A percentile compares a stretch with the other conserved stretches of the same genome.
These are phyloP conservation scores for Pholiota microspora DNA, from an alignment of 768 basidiomycete genomes.

Conservation along the genomic window DNA sequence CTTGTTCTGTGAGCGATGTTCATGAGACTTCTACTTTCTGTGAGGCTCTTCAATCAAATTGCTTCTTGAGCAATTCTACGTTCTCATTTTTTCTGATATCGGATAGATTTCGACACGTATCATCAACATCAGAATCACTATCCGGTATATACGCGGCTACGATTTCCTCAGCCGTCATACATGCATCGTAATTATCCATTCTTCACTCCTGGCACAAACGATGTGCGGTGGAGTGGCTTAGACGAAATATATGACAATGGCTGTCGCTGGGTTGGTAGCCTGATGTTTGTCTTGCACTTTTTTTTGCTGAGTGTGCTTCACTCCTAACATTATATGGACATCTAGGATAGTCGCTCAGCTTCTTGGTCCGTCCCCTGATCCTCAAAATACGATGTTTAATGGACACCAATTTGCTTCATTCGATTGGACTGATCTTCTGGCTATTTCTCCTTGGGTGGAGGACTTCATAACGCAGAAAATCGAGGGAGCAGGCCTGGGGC, in stretches of 20 bases:
- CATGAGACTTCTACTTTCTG: conserved; percentile 35
- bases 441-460: conserved; percentile 80
- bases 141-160: conserved; percentile 45
- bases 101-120: conserved; percentile 27
- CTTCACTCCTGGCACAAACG: conserved; percentile 66
- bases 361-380: conserved; percentile 40
- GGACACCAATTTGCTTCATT: conserved; percentile 69
- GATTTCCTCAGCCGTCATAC: conserved; percentile 53
- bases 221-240: conserved; percentile 58
- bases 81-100: conserved; percentile 6
- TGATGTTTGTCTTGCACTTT: conserved; percentile 50
- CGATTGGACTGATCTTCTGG: conserved; percentile 63
- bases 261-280: conserved; percentile 68
- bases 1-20: conserved; percentile 30
- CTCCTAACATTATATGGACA: neutral
- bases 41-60: conserved; percentile 3
- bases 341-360: conserved; percentile 64
- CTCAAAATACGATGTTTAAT: conserved; percentile 38
- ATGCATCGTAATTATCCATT: conserved; percentile 68
- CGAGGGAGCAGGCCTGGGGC: conserved; percentile 71
- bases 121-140: conserved; percentile 26
- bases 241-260: conserved; percentile 56
- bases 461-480: conserved; percentile 62
- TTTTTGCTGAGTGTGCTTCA: conserved; percentile 3
- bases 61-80: conserved; percentile 4